A percentile compares a stretch with the other conserved stretches of the same genome.
phyloP scores from a whole-genome alignment of 2,329 filamentous ascomycete genomes.

The Diaporthe ilicicola region DNA sequence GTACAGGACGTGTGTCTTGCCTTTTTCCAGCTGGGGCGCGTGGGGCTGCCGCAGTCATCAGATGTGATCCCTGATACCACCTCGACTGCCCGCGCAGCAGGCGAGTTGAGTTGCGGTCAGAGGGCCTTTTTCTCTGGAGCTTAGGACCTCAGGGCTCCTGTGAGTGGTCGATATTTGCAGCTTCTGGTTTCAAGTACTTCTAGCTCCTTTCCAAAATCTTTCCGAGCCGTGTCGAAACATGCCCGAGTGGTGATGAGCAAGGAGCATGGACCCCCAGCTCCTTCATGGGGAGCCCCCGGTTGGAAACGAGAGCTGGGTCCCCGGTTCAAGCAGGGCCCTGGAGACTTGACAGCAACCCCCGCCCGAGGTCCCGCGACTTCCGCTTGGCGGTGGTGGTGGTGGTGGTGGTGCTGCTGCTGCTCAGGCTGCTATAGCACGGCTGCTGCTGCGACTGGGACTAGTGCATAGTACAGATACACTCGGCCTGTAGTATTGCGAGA shows the following conservation, averaged over 20 bases:
- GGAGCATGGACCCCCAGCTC: slow-evolving; percentile 20
- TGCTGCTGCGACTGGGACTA: neutral
- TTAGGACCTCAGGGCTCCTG: neutral
- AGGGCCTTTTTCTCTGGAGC: slow-evolving; percentile 3
- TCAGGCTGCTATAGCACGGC: neutral
- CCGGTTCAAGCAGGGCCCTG: slow-evolving; percentile 13
- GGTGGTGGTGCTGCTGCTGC: neutral
- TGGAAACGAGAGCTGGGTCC: slow-evolving; percentile 21
- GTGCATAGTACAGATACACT: neutral
- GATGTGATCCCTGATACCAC: slow-evolving; percentile 6
- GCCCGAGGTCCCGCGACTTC: slow-evolving; percentile 18
- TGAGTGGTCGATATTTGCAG: slow-evolving; percentile 13
- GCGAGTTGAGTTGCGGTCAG: slow-evolving; percentile 7
- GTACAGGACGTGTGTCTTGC: slow-evolving; percentile 2
- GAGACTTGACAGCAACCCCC: slow-evolving; percentile 9
- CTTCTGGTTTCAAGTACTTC: slow-evolving; percentile 33
- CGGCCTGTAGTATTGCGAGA: neutral
- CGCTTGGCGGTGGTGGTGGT: neutral
- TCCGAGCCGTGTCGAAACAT: slow-evolving; percentile 31
- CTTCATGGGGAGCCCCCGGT: slow-evolving; percentile 9
- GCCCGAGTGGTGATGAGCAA: slow-evolving; percentile 22
- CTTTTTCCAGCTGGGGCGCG: slow-evolving; percentile 19
- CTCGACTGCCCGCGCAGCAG: slow-evolving; percentile 2
- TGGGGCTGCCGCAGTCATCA: slow-evolving; percentile 7
- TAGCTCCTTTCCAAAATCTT: slow-evolving; percentile 31